A percentile compares a stretch with the other conserved stretches of the same genome.
Evolutionary conservation across 768 basidiomycete genomes (phyloP).

Genomic region (Psilocybe subaeruginosa): DNA sequence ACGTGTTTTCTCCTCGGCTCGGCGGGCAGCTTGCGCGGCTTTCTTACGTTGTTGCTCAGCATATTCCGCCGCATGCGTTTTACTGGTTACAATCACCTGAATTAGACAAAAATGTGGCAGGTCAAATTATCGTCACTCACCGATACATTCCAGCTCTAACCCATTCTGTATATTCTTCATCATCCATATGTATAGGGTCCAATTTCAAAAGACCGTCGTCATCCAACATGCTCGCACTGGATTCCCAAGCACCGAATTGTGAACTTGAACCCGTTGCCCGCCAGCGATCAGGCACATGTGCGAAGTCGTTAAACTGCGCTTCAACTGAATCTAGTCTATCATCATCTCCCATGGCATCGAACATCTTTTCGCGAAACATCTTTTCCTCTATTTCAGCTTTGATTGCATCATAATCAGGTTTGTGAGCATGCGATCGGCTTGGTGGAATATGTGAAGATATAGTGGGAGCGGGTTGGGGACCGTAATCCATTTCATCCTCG

Average conservation of each 20-base stretch:
- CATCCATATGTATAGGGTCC: slow-evolving; percentile 64
- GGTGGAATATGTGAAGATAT: slow-evolving; percentile 6
- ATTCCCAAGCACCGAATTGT: slow-evolving; percentile 21
- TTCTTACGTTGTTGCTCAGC: slow-evolving; percentile 62
- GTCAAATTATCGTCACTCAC: slow-evolving; percentile 34
- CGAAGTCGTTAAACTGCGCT: slow-evolving; percentile 65
- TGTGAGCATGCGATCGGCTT: slow-evolving; percentile 22
- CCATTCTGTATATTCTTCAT: slow-evolving; percentile 90
- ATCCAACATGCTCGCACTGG: slow-evolving; percentile 25
- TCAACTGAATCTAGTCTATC: slow-evolving; percentile 67
- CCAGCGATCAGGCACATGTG: slow-evolving; percentile 79
- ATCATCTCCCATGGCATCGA: slow-evolving; percentile 73
- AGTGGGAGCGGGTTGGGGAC: slow-evolving; percentile 22
- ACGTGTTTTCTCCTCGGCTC: slow-evolving; percentile 55
- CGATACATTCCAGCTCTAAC: slow-evolving; percentile 85
- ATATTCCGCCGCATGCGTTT: slow-evolving; percentile 68
- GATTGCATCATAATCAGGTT: slow-evolving; percentile 50
- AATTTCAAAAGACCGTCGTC: slow-evolving; percentile 44
- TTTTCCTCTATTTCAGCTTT: slow-evolving; percentile 62
- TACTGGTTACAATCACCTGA: slow-evolving; percentile 40
- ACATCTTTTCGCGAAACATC: slow-evolving; percentile 73
- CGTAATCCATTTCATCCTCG: slow-evolving; percentile 34
- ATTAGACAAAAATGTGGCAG: slow-evolving; percentile 3
- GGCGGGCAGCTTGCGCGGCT: slow-evolving; percentile 53
- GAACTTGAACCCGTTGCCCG: slow-evolving; percentile 29